A percentile compares a stretch with the other conserved stretches of the same genome.
Evolutionary conservation across 345 rosid species (phyloP).

Genomic region (Abelmoschus esculentus): DNA sequence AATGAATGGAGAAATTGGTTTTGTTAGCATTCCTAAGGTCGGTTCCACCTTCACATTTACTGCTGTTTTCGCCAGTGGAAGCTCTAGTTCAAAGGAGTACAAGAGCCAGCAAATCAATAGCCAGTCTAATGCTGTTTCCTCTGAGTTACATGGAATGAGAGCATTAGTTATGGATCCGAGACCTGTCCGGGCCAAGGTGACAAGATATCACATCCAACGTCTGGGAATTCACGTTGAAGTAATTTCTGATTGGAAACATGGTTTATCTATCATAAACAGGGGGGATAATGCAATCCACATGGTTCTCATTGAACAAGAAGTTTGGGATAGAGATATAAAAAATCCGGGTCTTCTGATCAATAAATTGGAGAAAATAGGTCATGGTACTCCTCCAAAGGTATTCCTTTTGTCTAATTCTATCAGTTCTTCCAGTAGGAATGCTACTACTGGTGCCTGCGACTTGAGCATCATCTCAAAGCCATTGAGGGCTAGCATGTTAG

Average conservation of each 20-base stretch:
- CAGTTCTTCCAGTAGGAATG: conserved; percentile 24
- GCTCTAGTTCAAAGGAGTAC: conserved; percentile 33
- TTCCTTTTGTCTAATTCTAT: conserved; percentile 56
- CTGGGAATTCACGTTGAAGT: conserved; percentile 67
- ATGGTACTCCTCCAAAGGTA: conserved; percentile 35
- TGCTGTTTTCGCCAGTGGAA: conserved; percentile 56
- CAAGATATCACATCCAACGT: conserved; percentile 74
- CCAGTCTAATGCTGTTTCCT: conserved; percentile 26
- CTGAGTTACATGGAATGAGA: conserved; percentile 62
- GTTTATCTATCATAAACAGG: conserved; percentile 29
- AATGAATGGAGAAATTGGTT: conserved; percentile 92
- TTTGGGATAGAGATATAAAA: conserved; percentile 57
- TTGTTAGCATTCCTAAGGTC: conserved; percentile 60
- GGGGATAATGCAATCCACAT: conserved; percentile 32
- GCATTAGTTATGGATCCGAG: conserved; percentile 76
- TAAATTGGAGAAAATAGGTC: conserved; percentile 24
- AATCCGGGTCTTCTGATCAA: conserved; percentile 30
- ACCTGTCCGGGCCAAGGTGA: conserved; percentile 61
- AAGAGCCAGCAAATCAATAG: conserved; percentile 36
- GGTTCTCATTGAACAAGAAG: conserved; percentile 76
- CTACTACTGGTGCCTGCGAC: conserved; percentile 21
- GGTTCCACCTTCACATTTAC: conserved; percentile 95
- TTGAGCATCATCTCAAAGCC: conserved; percentile 70
- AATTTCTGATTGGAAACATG: conserved; percentile 44
- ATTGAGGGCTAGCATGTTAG: conserved; percentile 75